These are phyloP conservation scores for Tardiomyces depauwii DNA, from an alignment of 1,139 yeast species.

Conservation along the genomic window DNA sequence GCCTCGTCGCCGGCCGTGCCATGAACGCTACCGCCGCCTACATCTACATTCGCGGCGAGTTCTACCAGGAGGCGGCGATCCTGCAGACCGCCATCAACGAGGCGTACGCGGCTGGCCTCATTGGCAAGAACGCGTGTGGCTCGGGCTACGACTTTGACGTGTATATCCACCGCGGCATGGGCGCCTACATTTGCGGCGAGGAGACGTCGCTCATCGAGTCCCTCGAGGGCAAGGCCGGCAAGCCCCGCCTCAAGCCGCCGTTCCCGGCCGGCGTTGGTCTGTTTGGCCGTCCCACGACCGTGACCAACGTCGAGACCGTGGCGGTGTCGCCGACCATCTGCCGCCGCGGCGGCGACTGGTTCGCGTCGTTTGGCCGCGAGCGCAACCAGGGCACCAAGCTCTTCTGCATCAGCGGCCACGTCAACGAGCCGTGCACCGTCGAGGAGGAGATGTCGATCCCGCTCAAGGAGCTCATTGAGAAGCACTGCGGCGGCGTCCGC, in stretches of 20 bases:
- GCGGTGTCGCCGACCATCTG: conserved; percentile 81
- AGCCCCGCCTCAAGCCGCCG: conserved; percentile 87
- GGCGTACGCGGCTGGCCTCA: conserved; percentile 67
- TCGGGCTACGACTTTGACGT: conserved; percentile 77
- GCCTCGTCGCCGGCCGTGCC: conserved; percentile 77
- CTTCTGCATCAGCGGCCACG: conserved; percentile 81
- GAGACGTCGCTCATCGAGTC: conserved; percentile 84
- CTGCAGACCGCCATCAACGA: conserved; percentile 76
- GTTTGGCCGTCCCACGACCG: conserved; percentile 84
- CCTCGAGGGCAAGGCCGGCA: conserved; percentile 84
- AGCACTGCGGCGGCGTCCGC: conserved; percentile 79
- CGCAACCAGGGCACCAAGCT: conserved; percentile 74
- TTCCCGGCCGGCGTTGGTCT: conserved; percentile 91
- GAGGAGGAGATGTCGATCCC: conserved; percentile 92
- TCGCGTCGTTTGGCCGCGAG: conserved; percentile 70
- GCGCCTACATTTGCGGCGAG: conserved; percentile 86
- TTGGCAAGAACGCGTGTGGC: conserved; percentile 80
- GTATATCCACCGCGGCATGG: conserved; percentile 81
- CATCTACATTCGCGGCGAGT: conserved; percentile 82
- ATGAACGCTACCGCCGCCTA: conserved; percentile 92
- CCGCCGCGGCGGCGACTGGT: conserved; percentile 86
- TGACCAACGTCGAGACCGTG: conserved; percentile 81
- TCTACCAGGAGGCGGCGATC: conserved; percentile 62
- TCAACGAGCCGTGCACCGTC: conserved; percentile 82
- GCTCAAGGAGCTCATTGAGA: conserved; percentile 65